Conservation (phyloP, 805 yeast genomes). For the Candida xyloterini region DNA sequence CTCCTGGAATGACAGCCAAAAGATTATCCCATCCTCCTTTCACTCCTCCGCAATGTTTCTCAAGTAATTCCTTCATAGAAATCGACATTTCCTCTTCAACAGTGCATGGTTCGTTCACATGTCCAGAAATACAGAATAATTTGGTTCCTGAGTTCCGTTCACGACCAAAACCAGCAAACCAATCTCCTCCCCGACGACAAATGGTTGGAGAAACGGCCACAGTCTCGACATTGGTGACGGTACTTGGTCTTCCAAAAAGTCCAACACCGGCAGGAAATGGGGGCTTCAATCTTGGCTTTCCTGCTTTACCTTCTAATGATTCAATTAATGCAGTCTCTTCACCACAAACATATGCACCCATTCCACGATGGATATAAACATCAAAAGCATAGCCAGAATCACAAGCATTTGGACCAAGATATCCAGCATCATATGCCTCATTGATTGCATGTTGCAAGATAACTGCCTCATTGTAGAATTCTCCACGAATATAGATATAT, state of each 20-base stretch:
- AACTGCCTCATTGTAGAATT: slow-evolving; percentile 79
- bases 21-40: slow-evolving; percentile 93
- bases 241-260: slow-evolving; percentile 84
- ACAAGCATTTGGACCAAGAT: slow-evolving; percentile 81
- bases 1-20: slow-evolving; percentile 86
- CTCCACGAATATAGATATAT: slow-evolving; percentile 87
- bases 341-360: slow-evolving; percentile 93
- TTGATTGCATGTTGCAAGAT: slow-evolving; percentile 76
- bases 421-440: slow-evolving; percentile 80
- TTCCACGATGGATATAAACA: slow-evolving; percentile 82
- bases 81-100: slow-evolving; percentile 94
- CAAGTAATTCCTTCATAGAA: slow-evolving; percentile 76
- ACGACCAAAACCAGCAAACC: slow-evolving; percentile 84
- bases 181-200: slow-evolving; percentile 81
- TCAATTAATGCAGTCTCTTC: slow-evolving; percentile 90
- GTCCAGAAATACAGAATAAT: slow-evolving; percentile 83
- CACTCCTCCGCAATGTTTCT: slow-evolving; percentile 88
- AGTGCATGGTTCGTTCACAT: slow-evolving; percentile 88
- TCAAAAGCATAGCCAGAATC: slow-evolving; percentile 85
- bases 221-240: slow-evolving; percentile 89
- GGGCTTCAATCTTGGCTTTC: slow-evolving; percentile 90
- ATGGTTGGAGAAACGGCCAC: slow-evolving; percentile 89
- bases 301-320: slow-evolving; percentile 88
- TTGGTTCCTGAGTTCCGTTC: slow-evolving; percentile 83
- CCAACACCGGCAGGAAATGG: slow-evolving; percentile 96